Evolutionary conservation across 2,329 filamentous ascomycete genomes (phyloP), one percentile per base, ranked within the genome.

Genomic region (Talaromyces sp.): DNA sequence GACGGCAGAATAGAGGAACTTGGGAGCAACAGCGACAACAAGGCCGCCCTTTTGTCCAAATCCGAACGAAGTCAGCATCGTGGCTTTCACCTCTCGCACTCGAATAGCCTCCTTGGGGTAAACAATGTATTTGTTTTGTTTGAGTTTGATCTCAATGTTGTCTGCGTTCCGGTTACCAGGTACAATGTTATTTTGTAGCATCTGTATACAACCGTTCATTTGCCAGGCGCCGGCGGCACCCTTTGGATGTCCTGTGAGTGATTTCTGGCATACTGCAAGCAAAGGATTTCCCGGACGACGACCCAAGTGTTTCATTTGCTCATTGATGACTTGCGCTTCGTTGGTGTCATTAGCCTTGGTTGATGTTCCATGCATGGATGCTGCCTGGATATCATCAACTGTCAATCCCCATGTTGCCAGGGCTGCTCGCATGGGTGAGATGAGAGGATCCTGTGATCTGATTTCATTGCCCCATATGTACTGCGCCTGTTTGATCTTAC

Each of bases 321-420:
- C 88, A 84, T 94, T 97, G 73, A 99, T 90, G 75, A 97, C 94
- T 62, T 93, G 93, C n/a, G 94, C 98, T 80, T 99, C 95, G 80
- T 99, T 99, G 89, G 97, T 98, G 84, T 99, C 95, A 79, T 99
- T 99, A 71, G 95, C 94, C 76, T 96, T 93, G 70, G 95, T 99
- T 1, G 94, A 98, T 43, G 95, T 99, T 74, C 95, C 95, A 83
- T 99, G 95, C 91, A 98, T 98, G 13, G 94, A 98, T 17, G 94
- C 94, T 69, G 98, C 92, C 71, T 86, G 91, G 36, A 99, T 88
- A 73, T 99, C 95, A 74, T 98, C 95, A 69, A 98, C 91, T 11
- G 94, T 98, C 64, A 99, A 89, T 76, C 94, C 94, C 95, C 95
- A 99, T 13, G 94, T 97, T 59, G 95, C 95, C 69, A 99, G 87